Evolutionary conservation across 148 eudicot genomes (phyloP).

Genomic region (Rhododendron kiyosumense): DNA sequence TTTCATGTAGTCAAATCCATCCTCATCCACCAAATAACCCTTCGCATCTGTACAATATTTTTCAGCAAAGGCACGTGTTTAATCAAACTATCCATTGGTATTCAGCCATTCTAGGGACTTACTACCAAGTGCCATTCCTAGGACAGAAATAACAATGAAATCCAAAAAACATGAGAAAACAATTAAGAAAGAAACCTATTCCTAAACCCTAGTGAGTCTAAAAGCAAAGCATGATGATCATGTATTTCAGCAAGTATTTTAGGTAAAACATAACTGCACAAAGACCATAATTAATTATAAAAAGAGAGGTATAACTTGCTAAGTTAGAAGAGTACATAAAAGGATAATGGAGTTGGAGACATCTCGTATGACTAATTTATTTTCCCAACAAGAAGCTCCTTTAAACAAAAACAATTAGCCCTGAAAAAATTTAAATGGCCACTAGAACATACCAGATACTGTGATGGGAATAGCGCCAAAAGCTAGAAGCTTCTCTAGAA

Average conservation of each 20-base stretch:
- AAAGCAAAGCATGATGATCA: neutral
- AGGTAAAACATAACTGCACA: neutral
- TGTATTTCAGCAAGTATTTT: neutral
- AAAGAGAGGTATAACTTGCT: neutral
- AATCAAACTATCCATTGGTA: conserved; percentile 8
- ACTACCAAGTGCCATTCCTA: neutral
- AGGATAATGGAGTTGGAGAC: neutral
- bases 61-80: conserved; percentile 8
- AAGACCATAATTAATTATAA: neutral
- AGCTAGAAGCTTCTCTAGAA: conserved; percentile 88
- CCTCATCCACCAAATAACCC: conserved; percentile 98
- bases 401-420: neutral
- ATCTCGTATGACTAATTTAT: neutral
- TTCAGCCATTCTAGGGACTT: neutral
- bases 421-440: neutral
- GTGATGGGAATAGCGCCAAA: conserved; percentile 91
- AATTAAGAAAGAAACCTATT: neutral
- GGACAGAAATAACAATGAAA: neutral
- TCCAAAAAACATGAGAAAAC: neutral
- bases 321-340: neutral
- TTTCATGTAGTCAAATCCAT: conserved; percentile 89
- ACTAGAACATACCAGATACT: conserved; percentile 64
- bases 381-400: neutral
- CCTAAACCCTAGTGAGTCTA: neutral
- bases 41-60: conserved; percentile 64